Evolutionary conservation across 768 basidiomycete species (phyloP).

Genomic region (Naganishia kalamii): DNA sequence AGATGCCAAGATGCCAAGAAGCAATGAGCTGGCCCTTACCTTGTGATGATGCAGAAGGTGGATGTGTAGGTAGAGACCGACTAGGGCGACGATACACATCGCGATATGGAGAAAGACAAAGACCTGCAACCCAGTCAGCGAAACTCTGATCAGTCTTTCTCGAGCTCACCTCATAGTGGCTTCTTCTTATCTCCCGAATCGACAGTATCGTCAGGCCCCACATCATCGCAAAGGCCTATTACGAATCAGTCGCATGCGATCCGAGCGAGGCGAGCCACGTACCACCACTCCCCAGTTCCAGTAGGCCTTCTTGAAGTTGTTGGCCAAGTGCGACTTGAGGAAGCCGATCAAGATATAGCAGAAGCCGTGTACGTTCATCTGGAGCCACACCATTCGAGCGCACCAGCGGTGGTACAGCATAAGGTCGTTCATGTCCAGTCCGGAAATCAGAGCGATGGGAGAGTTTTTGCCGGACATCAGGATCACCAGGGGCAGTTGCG

Average conservation of each 20-base stretch:
- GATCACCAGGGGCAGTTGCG: not conserved
- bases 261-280: not conserved
- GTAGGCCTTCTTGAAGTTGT: not conserved
- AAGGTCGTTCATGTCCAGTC: slow-evolving; percentile 12
- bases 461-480: slow-evolving; percentile 6
- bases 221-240: not conserved
- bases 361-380: not conserved
- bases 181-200: not conserved
- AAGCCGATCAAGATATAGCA: not conserved
- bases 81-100: not conserved
- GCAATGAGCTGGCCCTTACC: not conserved
- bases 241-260: not conserved
- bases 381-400: not conserved
- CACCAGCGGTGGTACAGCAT: slow-evolving; percentile 6
- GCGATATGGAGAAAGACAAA: slow-evolving; percentile 6
- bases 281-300: slow-evolving; percentile 12
- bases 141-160: not conserved
- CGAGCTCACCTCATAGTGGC: not conserved
- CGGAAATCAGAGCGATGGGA: not conserved
- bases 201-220: not conserved
- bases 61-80: not conserved
- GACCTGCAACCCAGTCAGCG: not conserved
- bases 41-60: not conserved
- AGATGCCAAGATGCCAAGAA: no score
- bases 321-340: not conserved